Conservation (phyloP, 306 rosid genomes). For the Ochetophila trinervis region DNA sequence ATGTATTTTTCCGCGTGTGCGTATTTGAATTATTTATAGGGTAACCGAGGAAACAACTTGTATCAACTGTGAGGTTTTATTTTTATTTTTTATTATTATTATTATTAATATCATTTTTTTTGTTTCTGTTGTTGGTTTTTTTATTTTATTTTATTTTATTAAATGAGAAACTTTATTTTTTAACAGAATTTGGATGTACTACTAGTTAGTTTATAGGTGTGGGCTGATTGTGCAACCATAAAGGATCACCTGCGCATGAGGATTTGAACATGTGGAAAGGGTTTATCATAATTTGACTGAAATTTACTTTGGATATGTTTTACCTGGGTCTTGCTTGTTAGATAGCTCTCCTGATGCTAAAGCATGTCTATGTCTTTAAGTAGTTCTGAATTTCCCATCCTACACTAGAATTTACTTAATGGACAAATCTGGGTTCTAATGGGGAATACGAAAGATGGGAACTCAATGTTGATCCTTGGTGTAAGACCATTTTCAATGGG, state of each 20-base stretch:
- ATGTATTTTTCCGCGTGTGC: background rate
- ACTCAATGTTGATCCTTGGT: background rate
- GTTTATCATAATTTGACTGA: background rate
- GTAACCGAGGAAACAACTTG: background rate
- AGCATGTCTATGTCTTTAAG: constrained; percentile 6
- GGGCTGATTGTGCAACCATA: too few relatives aligned
- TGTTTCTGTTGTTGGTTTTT: too few relatives aligned
- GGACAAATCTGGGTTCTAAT: background rate
- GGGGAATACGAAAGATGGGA: background rate
- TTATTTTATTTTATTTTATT: too few relatives aligned
- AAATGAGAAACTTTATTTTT: too few relatives aligned
- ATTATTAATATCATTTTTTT: too few relatives aligned
- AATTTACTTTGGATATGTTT: constrained; percentile 1
- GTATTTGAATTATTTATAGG: background rate
- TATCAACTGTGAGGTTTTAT: background rate
- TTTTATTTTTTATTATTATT: too few relatives aligned
- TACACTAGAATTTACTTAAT: background rate
- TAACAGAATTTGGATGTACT: too few relatives aligned
- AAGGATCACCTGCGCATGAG: too few relatives aligned
- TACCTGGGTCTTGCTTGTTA: constrained; percentile 4
- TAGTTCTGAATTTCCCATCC: background rate
- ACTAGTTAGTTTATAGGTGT: too few relatives aligned
- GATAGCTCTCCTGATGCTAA: too few relatives aligned
- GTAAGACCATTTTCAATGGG: background rate
- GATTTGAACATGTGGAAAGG: background rate